A percentile compares a stretch with the other conserved stretches of the same genome.
These are phyloP conservation scores for Apiotrichum laibachii DNA, from an alignment of 1,284 basidiomycete genomes.

Conservation along the genomic window DNA sequence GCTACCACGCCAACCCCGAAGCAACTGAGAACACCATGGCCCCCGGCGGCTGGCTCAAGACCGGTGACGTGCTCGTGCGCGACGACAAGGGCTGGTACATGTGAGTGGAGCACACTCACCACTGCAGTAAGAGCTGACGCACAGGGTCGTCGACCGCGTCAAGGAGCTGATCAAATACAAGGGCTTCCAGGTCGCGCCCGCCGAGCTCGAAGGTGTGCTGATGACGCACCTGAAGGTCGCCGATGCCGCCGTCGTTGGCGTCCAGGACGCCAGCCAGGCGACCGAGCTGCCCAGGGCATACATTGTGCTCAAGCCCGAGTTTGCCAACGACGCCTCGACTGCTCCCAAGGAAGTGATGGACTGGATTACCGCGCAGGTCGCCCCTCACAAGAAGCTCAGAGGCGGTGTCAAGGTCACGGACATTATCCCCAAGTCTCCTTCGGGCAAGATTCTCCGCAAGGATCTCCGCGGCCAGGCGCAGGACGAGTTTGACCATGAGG, in stretches of 20 bases:
- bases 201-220: constrained; percentile 72
- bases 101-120: constrained; percentile 45
- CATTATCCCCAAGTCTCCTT: constrained; percentile 52
- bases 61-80: constrained; percentile 67
- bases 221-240: constrained; percentile 67
- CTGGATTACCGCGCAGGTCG: constrained; percentile 38
- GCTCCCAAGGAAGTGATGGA: constrained; percentile 4
- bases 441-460: constrained; percentile 46
- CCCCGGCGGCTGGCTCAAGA: constrained; percentile 69
- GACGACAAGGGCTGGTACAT: constrained; percentile 61
- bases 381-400: constrained; percentile 53
- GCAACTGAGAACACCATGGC: constrained; percentile 69
- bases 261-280: constrained; percentile 61
- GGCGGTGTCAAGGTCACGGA: constrained; percentile 55
- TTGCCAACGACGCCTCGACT: not conserved
- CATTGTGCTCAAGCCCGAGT: not conserved
- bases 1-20: constrained; percentile 61
- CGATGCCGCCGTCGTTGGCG: constrained; percentile 68
- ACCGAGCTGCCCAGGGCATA: constrained; percentile 66
- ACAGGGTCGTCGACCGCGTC: constrained; percentile 52
- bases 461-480: constrained; percentile 10
- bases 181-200: constrained; percentile 65
- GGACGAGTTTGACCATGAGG: too few species aligned
- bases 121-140: not conserved
- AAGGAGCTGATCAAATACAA: constrained; percentile 81